Conservation (phyloP, 129 eudicot species). For the Pseudognaphalium luteoalbum region DNA sequence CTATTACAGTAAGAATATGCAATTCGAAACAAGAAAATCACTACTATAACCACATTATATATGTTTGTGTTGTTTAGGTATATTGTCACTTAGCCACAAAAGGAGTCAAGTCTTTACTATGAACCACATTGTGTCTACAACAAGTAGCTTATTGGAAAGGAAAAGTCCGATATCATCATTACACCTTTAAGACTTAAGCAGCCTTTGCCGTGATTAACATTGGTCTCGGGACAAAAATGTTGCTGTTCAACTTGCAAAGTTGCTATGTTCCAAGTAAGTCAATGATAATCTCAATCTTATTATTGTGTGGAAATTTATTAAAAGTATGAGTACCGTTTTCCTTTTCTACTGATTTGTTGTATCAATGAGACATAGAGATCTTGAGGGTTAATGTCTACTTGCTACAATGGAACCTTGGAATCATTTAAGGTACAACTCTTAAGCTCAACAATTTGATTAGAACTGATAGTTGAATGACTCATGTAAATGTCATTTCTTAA, state of each 20-base stretch:
- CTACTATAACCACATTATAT: neutral
- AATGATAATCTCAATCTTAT: neutral
- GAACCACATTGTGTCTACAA: constrained; percentile 97
- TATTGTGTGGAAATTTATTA: neutral
- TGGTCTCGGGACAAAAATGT: constrained; percentile 88
- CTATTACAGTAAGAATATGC: neutral
- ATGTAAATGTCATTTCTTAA: neutral
- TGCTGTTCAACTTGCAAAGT: constrained; percentile 81
- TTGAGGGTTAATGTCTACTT: constrained; percentile 82
- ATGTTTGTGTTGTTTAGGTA: constrained; percentile 50
- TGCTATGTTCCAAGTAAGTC: constrained; percentile 63
- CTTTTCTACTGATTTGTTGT: constrained; percentile 56
- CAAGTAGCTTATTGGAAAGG: constrained; percentile 51
- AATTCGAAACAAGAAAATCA: neutral
- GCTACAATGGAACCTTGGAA: constrained; percentile 77
- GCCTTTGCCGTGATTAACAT: constrained; percentile 59
- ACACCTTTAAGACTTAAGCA: constrained; percentile 92
- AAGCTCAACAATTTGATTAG: neutral
- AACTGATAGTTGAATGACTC: neutral
- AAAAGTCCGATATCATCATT: constrained; percentile 80
- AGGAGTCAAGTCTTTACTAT: constrained; percentile 61
- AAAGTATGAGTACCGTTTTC: constrained; percentile 2
- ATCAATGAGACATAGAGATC: constrained; percentile 89
- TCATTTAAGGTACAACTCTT: constrained; percentile 72
- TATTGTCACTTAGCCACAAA: constrained; percentile 66